A percentile compares a stretch with the other conserved stretches of the same genome.
Conservation (phyloP, 306 rosid species). For the Prinsepia uniflora region DNA sequence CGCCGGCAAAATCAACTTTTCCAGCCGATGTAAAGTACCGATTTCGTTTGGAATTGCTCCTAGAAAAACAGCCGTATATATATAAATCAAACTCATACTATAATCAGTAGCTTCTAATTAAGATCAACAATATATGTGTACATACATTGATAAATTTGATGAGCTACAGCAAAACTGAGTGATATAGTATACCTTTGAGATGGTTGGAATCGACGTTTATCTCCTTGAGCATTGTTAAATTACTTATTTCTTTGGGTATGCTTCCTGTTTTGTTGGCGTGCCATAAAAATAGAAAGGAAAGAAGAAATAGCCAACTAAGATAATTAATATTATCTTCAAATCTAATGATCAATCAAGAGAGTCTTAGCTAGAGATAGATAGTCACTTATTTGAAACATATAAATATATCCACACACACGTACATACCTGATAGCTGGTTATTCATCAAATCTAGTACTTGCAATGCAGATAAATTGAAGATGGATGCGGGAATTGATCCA, state of each 20-base stretch:
- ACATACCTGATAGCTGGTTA: constrained; percentile 22
- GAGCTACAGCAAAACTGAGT: no score
- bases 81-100: no score
- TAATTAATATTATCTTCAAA: background rate
- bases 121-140: no score
- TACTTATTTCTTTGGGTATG: constrained; percentile 17
- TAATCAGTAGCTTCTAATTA: no score
- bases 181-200: background rate
- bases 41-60: no score
- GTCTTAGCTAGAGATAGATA: background rate
- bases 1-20: no score
- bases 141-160: no score
- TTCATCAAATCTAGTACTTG: constrained; percentile 8
- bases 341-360: background rate
- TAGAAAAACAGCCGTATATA: no score
- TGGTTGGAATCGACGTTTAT: background rate
- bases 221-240: constrained; percentile 8
- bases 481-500: background rate
- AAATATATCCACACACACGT: background rate
- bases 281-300: no score
- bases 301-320: background rate
- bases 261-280: constrained; percentile 12
- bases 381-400: background rate
- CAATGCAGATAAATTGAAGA: constrained; percentile 26
- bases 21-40: no score